phyloP scores from a whole-genome alignment of 208 protist genomes.

The Trypanosoma lewisi region DNA sequence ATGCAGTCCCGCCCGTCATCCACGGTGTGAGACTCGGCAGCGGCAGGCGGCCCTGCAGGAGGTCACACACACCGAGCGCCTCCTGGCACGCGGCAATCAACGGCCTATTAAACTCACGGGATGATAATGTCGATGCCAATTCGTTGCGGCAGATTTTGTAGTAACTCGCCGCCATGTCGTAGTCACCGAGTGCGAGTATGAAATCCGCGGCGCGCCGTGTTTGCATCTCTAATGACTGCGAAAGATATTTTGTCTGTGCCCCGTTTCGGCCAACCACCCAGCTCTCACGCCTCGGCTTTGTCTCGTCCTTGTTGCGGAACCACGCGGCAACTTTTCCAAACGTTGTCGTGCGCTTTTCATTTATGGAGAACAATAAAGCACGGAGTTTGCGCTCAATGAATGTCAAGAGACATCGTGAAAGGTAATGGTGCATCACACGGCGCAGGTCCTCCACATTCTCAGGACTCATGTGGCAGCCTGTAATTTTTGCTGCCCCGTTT shows the following conservation, averaged over 20 bases:
- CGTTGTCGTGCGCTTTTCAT: slow-evolving; percentile 76
- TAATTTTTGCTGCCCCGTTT: slow-evolving; percentile 45
- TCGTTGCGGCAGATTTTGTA: slow-evolving; percentile 80
- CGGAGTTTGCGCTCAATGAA: slow-evolving; percentile 72
- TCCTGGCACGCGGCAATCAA: slow-evolving; percentile 80
- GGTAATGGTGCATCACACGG: slow-evolving; percentile 71
- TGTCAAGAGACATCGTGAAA: slow-evolving; percentile 62
- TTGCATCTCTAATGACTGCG: slow-evolving; percentile 76
- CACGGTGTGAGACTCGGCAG: slow-evolving; percentile 56
- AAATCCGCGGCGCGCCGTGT: slow-evolving; percentile 79
- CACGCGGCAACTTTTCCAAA: slow-evolving; percentile 81
- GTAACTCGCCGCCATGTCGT: slow-evolving; percentile 50
- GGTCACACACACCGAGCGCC: slow-evolving; percentile 56
- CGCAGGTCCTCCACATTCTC: slow-evolving; percentile 59
- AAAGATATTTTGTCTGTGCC: slow-evolving; percentile 41
- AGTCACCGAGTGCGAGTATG: slow-evolving; percentile 63
- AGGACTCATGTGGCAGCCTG: slow-evolving; percentile 73
- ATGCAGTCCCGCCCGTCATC: slow-evolving; percentile 35
- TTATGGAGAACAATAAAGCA: slow-evolving; percentile 49
- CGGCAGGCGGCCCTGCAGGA: slow-evolving; percentile 42
- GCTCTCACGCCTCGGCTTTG: slow-evolving; percentile 36
- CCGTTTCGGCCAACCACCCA: slow-evolving; percentile 23
- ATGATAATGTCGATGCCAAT: slow-evolving; percentile 48
- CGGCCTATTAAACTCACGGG: slow-evolving; percentile 63
- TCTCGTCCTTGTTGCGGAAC: slow-evolving; percentile 74